Evolutionary conservation across 208 protist genomes (phyloP).

Genomic region (Wallacemonas sp.): DNA sequence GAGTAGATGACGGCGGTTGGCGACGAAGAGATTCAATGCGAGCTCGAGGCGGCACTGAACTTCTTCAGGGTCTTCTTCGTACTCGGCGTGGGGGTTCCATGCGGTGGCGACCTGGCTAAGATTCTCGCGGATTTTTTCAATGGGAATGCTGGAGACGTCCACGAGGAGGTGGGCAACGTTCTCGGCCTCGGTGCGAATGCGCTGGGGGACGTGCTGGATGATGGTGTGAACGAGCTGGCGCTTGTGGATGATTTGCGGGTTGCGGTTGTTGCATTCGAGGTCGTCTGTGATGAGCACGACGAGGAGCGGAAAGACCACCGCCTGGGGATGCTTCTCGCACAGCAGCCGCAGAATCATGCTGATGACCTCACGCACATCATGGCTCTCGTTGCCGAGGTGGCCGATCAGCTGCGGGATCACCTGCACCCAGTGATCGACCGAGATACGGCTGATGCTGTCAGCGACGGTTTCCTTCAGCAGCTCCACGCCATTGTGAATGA

Average conservation of each 20-base stretch:
- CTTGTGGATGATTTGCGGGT: slow-evolving; percentile 31
- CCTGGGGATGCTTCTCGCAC: slow-evolving; percentile 98
- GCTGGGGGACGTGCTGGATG: slow-evolving; percentile 80
- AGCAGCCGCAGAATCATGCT: slow-evolving; percentile 94
- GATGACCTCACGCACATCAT: slow-evolving; percentile 93
- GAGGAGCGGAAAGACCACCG: slow-evolving; percentile 98
- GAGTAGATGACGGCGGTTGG: slow-evolving; percentile 73
- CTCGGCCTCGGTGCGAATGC: slow-evolving; percentile 82
- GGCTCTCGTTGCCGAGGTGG: slow-evolving; percentile 92
- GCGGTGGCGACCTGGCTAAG: slow-evolving; percentile 80
- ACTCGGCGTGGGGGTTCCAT: slow-evolving; percentile 91
- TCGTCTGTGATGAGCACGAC: slow-evolving; percentile 93
- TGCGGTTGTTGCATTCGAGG: slow-evolving; percentile 23
- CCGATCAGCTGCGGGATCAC: slow-evolving; percentile 99
- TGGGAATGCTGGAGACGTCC: slow-evolving; percentile 85
- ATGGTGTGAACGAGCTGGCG: slow-evolving; percentile 73
- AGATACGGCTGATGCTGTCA: slow-evolving; percentile 93
- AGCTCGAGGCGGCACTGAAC: slow-evolving; percentile 63
- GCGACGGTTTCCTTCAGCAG: slow-evolving; percentile 89
- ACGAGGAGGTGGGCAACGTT: slow-evolving; percentile 78
- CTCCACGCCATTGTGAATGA: slow-evolving; percentile 91
- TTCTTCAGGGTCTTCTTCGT: slow-evolving; percentile 86
- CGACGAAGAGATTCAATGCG: slow-evolving; percentile 80
- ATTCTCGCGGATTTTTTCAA: slow-evolving; percentile 89
- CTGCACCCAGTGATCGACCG: slow-evolving; percentile 98